Evolutionary conservation across 2,329 filamentous ascomycete species (phyloP), one percentile per base, ranked within the genome.

Genomic region (Ophiostoma novo-ulmi): DNA sequence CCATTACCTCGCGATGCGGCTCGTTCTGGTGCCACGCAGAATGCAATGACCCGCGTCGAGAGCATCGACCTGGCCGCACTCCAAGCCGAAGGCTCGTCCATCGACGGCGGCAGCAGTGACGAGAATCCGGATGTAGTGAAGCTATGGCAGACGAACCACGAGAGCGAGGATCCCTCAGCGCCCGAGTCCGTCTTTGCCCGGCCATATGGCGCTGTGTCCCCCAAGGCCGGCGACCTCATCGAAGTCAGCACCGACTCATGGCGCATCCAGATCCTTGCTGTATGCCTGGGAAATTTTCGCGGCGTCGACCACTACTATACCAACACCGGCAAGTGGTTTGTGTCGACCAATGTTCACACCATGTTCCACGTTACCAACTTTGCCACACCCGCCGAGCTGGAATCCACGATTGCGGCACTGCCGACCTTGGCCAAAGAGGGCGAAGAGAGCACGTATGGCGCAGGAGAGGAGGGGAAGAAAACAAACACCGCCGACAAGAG

Each of bases 281-380:
- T 88, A 64, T 86, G 84, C 73, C 78, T 88, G 8, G 85, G 85
- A 17, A 81, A 78, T 69, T 81, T 85, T 73, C 81, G 83, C 55
- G 81, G 81, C 22, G 79, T 82, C 61, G 80, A 86, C 73, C 85
- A 87, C 75, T 87, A 84, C 75, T 87, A 87, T 76, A 82, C 83
- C 39, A 81, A 77, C 73, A 83, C 80, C 20, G 86, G 85, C 73
- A 83, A 82, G 74, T 83, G 82, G 79, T 83, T 86, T 76, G 82
- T 84, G 75, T 80, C 81, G 10, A 71, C 80, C 52, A 78, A 78
- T 20, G 77, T 84, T 39, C 79, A 77, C 63, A 80, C 84, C 0
- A 77, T 83, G 48, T 88, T 88, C 75, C 80, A 82, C 5, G 80
- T 87, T 67, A 80, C 81, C 8, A 77, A 79, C 1, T 88, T 87